Evolutionary conservation across 2,329 filamentous ascomycete genomes (phyloP), one percentile per base, ranked within the genome.

Genomic region (Diaporthe sp.): DNA sequence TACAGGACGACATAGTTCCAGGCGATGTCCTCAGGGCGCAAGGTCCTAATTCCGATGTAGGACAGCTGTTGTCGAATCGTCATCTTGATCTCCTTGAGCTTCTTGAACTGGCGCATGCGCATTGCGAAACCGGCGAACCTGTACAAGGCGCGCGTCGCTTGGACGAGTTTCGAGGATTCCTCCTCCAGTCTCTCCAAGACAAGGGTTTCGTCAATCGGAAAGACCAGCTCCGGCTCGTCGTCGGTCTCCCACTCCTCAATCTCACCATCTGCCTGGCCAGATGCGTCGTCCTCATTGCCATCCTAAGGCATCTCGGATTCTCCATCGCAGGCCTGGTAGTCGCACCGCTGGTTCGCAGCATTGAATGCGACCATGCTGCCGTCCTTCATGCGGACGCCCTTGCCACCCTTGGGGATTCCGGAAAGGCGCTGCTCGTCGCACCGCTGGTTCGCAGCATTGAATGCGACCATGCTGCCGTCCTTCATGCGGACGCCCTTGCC

Each of bases 281-380:
- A 73, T 57, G 58, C 8, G 53, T 55, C 22, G 15, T 34, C 55
- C 71, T 65, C 12, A 31, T 42, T 63, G 71, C 49, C 58, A 51
- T 44, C n/a, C 71, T 73, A 73, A 22, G 34, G 61, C 71, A 42
- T 34, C 60, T 31, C n/a, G 51, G 71, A 55, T 25, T 73, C 39
- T 51, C 17, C 71, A 73, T 57, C 58, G 34, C 9, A 22, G 47
- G n/a, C 58, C 15, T 37, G 3, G 34, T 55, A 34, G 47, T 39
- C 28, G 47, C 22, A 53, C 34, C 28, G 47, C 31, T 51, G 31
- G 25, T 17, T 53, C 34, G 13, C 17, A 5, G 34, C 57, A 4
- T 60, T 12, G 57, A 60, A 39, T 2, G 15, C 22, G 13, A 39
- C 28, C 22, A 12, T 34, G 8, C 10, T 22, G 37, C 55, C 31